phyloP scores from a whole-genome alignment of 352 stramenopile genomes.

The Phytophthora cajani region DNA sequence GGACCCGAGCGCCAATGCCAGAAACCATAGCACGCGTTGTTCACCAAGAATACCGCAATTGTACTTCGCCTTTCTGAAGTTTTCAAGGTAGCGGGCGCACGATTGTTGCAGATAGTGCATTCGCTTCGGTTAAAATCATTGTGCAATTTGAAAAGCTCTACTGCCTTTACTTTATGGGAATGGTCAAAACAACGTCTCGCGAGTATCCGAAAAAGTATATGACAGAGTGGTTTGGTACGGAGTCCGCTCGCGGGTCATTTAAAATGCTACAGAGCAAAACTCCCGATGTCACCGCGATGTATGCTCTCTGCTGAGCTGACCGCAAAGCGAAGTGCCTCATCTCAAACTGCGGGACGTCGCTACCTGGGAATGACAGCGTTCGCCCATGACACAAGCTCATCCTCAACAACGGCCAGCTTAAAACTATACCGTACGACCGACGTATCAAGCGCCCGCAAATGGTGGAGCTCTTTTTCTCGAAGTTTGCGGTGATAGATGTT shows the following conservation, averaged over 20 bases:
- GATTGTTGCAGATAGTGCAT: constrained; percentile 9
- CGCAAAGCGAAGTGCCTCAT: constrained; percentile 8
- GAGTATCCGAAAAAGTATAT: not conserved
- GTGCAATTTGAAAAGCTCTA: not conserved
- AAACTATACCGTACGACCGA: constrained; percentile 1
- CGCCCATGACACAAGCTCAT: not conserved
- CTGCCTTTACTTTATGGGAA: constrained; percentile 6
- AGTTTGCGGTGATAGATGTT: constrained; percentile 7
- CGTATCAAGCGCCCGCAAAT: constrained; percentile 10
- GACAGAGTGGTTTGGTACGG: not conserved
- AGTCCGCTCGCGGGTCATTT: not conserved
- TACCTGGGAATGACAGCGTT: constrained; percentile 3
- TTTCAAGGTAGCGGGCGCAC: constrained; percentile 8
- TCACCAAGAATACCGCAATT: constrained; percentile 3
- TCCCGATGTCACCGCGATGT: not conserved
- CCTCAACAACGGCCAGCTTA: not conserved
- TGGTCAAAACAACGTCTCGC: not conserved
- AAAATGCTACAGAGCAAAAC: constrained; percentile 2
- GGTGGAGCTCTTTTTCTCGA: constrained; percentile 11
- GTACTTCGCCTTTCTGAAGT: constrained; percentile 1
- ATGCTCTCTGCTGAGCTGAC: constrained; percentile 8
- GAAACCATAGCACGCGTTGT: not conserved
- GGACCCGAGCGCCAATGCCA: not conserved
- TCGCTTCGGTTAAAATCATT: constrained; percentile 3
- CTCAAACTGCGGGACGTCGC: constrained; percentile 5